Percentiles rank a stretch among this genome's conserved stretches.
Conservation (phyloP, 306 rosid genomes). For the Delonix regia region DNA sequence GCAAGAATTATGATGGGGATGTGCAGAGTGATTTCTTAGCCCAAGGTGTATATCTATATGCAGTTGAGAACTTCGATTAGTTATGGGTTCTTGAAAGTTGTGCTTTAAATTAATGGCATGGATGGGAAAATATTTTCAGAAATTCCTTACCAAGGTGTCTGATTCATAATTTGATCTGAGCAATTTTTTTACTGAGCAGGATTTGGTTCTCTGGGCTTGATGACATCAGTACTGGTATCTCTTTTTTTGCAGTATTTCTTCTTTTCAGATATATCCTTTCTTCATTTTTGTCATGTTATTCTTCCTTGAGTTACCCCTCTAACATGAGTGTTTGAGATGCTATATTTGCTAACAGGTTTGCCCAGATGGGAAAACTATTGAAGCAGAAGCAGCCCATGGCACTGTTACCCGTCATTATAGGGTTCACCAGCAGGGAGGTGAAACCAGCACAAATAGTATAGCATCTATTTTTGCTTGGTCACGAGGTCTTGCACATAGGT, state of each 20-base stretch:
- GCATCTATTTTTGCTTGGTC: slow-evolving; percentile 99
- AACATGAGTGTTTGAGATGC: slow-evolving; percentile 31
- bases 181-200: slow-evolving; percentile 44
- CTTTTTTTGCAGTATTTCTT: slow-evolving; percentile 20
- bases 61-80: slow-evolving; percentile 15
- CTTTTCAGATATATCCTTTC: neutral
- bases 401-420: slow-evolving; percentile 92
- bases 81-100: slow-evolving; percentile 26
- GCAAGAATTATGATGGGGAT: slow-evolving; percentile 99
- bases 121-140: slow-evolving; percentile 19
- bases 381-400: slow-evolving; percentile 99
- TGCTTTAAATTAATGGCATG: slow-evolving; percentile 13
- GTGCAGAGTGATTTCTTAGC: slow-evolving; percentile 98
- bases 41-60: slow-evolving; percentile 67
- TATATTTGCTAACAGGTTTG: slow-evolving; percentile 60
- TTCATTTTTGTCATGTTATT: slow-evolving; percentile 1
- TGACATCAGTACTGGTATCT: slow-evolving; percentile 55
- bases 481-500: slow-evolving; percentile 93
- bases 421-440: slow-evolving; percentile 96
- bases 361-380: slow-evolving; percentile 97
- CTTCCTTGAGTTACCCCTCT: slow-evolving; percentile 21
- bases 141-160: neutral
- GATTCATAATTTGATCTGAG: slow-evolving; percentile 19
- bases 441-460: slow-evolving; percentile 98
- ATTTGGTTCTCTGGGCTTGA: slow-evolving; percentile 61